Base-by-base conservation (phyloP, 495 filamentous ascomycete genomes). In the Aspergillus asperescens region DNA sequence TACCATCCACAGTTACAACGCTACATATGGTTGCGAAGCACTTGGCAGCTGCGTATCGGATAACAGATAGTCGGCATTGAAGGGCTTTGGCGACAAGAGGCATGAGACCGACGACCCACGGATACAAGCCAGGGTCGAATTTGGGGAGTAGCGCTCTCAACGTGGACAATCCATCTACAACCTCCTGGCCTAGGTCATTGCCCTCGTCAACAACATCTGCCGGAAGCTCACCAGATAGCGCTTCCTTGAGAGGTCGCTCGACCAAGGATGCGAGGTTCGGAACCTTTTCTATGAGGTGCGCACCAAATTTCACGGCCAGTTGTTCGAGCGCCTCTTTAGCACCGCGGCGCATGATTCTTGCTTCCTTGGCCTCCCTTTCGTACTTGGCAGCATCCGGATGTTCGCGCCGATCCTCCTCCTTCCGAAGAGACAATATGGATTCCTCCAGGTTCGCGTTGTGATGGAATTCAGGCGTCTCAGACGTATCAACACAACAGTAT, bases 11-110 rank as follows among this genome's bases (percentile, higher is more conserved):
- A 3, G 87, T 89, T 51, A 97, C 90, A 51, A 96, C 88, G 62
- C 91, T 96, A 78, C 94, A 97, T 20, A 96, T 85, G 7, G 92
- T 97, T 7, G 94, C 93, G 65, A 98, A 83, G 65, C 94, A 97
- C 67, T 98, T 98, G 8, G 93, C 94, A 27, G 93, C 93, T 61
- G 91, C 90, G 67, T 98, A 98, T 38, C 93, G 82, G 67, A 97
- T 88, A 0, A 98, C 86, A 9, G 92, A 92, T 7, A 96, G 77
- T 54, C 84, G 78, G 8, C 88, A 95, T 57, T 88, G 89, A 12
- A 98, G 76, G 2, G 87, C 90, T 64, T 85, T 90, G 63, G 86
- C 85, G 44, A 97, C 80, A 39, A 89, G 75, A n/a, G 93, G 92
- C 65, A 96, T 81, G 48, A 96, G 78, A 23, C 78, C 76, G 62